Base-by-base conservation (phyloP, 1,284 basidiomycete genomes). In the Pseudozyma thailandica region DNA sequence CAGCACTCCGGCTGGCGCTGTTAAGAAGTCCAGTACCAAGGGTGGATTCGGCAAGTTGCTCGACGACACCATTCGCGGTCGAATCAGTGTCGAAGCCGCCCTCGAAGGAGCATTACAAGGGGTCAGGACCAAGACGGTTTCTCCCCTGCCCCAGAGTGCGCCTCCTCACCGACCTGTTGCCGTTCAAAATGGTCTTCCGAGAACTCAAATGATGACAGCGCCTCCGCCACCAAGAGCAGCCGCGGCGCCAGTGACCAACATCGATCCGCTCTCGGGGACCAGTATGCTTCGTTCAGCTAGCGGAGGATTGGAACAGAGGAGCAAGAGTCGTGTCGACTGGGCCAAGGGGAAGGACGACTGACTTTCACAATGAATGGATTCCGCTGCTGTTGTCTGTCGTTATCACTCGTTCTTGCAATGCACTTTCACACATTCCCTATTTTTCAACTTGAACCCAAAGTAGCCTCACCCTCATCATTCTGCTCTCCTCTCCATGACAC, bases 81-180 rank as follows among this genome's bases (percentile, higher is more conserved):
- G 74, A 10, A 75, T 75, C 50, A 72, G 72, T 41, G 70, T 75
- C 38, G 74, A 75, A n/a, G 56, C 56, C 15, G 74, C 74, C 1
- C 35, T 75, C 0, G 62, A 60, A 31, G 62, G 51, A 13, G 73
- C 69, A 1, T 28, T 71, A 7, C 51, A 70, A 37, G 66, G 58
- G 4, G 46, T 68, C 2, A 5, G 57, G 27, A 31, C 41, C 10
- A 58, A 57, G 25, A 20, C 50, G 4, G n/a, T n/a, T n/a, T 28
- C 43, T 13, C 41, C 48, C 37, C 25, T 53, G 38, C 48, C 52
- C 20, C 52, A 62, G 25, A 42, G 37, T 10, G 30, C 23, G 15
- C 50, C 50, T 9, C 50, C 23, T 37, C 35, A 9, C 4, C 16
- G 35, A 20, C 37, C 46, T n/a, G 10, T 37, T 7, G 23, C 30